Evolutionary conservation across 805 yeast genomes (phyloP).

Genomic region (Metschnikowia lunata): DNA sequence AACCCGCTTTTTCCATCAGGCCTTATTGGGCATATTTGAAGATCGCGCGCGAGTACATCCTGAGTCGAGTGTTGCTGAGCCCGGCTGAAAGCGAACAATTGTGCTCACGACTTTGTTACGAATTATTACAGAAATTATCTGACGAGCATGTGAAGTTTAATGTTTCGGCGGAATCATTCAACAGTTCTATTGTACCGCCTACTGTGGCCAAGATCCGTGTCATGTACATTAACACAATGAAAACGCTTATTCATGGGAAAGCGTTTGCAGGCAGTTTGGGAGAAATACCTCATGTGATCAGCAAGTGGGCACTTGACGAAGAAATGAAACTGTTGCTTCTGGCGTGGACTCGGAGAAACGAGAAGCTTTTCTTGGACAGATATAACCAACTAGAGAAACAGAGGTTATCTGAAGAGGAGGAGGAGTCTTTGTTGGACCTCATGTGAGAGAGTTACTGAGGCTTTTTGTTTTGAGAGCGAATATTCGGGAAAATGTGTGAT

Average conservation of each 20-base stretch:
- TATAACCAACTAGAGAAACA: slow-evolving; percentile 24
- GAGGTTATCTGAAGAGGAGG: slow-evolving; percentile 23
- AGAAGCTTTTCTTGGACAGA: slow-evolving; percentile 20
- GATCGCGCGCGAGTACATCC: slow-evolving; percentile 21
- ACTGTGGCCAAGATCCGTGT: slow-evolving; percentile 4
- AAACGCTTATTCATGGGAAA: slow-evolving; percentile 24
- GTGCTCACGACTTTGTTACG: slow-evolving; percentile 18
- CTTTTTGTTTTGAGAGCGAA: too few species aligned
- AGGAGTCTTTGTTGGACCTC: slow-evolving; percentile 29
- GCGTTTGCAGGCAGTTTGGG: slow-evolving; percentile 26
- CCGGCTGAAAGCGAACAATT: slow-evolving; percentile 1
- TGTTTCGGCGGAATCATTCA: slow-evolving; percentile 19
- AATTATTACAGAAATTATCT: slow-evolving; percentile 18
- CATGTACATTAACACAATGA: slow-evolving; percentile 22
- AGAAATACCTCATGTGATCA: slow-evolving; percentile 27
- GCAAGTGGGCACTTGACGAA: slow-evolving; percentile 34
- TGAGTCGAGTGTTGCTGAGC: slow-evolving; percentile 1
- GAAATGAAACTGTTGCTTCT: slow-evolving; percentile 23
- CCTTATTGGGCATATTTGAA: slow-evolving; percentile 24
- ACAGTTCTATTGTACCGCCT: slow-evolving; percentile 5
- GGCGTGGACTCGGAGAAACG: slow-evolving; percentile 20
- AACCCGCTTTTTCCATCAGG: slow-evolving; percentile 21
- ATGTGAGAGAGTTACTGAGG: too few species aligned
- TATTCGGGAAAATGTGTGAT: too few species aligned
- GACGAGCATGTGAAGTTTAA: slow-evolving; percentile 11